Conservation (phyloP, 257 asterid genomes). For the Salvia miltiorrhiza region DNA sequence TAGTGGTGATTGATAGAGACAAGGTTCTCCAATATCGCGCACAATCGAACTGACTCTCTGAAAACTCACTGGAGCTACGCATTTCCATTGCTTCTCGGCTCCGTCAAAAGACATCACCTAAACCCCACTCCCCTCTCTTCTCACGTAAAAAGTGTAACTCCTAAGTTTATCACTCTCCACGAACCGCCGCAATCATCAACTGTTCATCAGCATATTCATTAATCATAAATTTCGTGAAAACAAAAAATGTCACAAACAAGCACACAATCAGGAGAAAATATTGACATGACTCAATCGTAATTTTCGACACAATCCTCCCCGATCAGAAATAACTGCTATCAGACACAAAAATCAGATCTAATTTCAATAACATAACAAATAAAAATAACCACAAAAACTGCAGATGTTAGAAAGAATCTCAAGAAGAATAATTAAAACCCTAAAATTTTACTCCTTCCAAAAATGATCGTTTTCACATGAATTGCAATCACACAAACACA, state of each 20-base stretch:
- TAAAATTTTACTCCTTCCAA: background rate
- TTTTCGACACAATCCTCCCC: slow-evolving; percentile 1
- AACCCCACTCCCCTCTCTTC: slow-evolving; percentile 20
- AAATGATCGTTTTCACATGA: slow-evolving; percentile 11
- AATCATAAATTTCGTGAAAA: background rate
- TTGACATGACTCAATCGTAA: background rate
- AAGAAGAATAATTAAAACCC: background rate
- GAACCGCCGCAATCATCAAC: slow-evolving; percentile 14
- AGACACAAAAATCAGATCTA: slow-evolving; percentile 21
- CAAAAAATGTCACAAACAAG: background rate
- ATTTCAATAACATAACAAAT: background rate
- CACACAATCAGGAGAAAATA: background rate
- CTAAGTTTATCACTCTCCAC: slow-evolving; percentile 30
- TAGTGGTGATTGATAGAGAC: slow-evolving; percentile 83
- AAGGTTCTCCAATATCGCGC: slow-evolving; percentile 95
- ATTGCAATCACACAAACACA: slow-evolving; percentile 1
- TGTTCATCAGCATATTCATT: background rate
- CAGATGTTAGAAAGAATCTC: background rate
- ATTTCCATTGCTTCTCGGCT: slow-evolving; percentile 77
- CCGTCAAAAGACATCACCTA: slow-evolving; percentile 82
- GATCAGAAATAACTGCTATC: slow-evolving; percentile 25
- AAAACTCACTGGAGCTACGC: slow-evolving; percentile 72
- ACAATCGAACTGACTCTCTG: slow-evolving; percentile 83
- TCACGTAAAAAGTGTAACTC: background rate
- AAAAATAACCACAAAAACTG: background rate